Conservation (phyloP, 148 eudicot genomes). For the Silene latifolia region DNA sequence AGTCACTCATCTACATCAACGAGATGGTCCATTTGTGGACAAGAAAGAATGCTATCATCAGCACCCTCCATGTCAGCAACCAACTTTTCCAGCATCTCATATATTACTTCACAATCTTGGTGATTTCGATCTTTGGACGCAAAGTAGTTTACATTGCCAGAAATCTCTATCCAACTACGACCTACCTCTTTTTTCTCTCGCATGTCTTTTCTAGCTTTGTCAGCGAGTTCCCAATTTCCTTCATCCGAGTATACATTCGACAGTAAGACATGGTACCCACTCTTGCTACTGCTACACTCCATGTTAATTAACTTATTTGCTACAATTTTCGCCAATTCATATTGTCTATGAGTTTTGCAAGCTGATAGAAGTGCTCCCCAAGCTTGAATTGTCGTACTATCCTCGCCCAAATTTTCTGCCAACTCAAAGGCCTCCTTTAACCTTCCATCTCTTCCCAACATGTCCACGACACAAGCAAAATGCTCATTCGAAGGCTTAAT, state of each 20-base stretch:
- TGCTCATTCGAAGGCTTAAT: constrained; percentile 66
- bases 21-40: constrained; percentile 8
- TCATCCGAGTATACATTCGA: constrained; percentile 80
- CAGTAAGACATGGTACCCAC: constrained; percentile 70
- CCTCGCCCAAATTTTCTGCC: constrained; percentile 56
- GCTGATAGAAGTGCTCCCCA: constrained; percentile 87
- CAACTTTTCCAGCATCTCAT: constrained; percentile 42
- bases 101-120: constrained; percentile 41
- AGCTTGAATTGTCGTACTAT: constrained; percentile 48
- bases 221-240: constrained; percentile 71
- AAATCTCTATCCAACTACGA: constrained; percentile 77
- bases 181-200: constrained; percentile 68
- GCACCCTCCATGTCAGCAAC: constrained; percentile 46
- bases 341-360: constrained; percentile 62
- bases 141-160: constrained; percentile 52
- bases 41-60: constrained; percentile 4
- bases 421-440: constrained; percentile 67
- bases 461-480: constrained; percentile 76
- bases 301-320: constrained; percentile 54
- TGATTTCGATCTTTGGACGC: constrained; percentile 59
- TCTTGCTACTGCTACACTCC: constrained; percentile 34
- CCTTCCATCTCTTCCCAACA: constrained; percentile 81
- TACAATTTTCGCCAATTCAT: constrained; percentile 66
- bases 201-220: constrained; percentile 65
- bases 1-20: constrained; percentile 8